A percentile compares a stretch with the other conserved stretches of the same genome.
Conservation (phyloP, 148 eudicot species). For the Nepenthes gracilis region DNA sequence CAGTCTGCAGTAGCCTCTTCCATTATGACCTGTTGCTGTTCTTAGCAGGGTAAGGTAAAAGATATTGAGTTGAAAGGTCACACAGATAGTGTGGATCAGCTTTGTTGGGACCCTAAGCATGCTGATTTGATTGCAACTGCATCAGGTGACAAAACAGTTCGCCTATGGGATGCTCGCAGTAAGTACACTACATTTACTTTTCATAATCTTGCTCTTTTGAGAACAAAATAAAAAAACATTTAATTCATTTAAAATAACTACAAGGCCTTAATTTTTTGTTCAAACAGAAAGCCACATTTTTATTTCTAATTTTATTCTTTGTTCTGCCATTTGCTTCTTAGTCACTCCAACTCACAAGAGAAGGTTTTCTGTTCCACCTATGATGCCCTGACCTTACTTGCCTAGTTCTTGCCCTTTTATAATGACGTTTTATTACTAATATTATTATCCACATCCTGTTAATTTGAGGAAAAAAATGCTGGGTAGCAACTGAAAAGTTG, state of each 20-base stretch:
- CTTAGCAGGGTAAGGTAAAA: slow-evolving; percentile 73
- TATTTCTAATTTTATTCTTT: background rate
- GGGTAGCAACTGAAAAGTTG: no score
- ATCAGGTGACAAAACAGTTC: slow-evolving; percentile 95
- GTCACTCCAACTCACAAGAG: no score
- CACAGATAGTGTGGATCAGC: slow-evolving; percentile 95
- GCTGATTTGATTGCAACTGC: slow-evolving; percentile 91
- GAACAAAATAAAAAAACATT: background rate
- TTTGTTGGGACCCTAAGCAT: slow-evolving; percentile 98
- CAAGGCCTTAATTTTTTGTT: no score
- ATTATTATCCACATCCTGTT: no score
- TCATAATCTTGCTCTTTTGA: background rate
- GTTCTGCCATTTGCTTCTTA: no score
- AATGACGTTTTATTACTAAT: no score
- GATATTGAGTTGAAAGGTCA: slow-evolving; percentile 93
- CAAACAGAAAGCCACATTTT: background rate
- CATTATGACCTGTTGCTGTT: slow-evolving; percentile 1
- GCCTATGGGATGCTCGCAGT: slow-evolving; percentile 99
- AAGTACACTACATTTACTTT: slow-evolving; percentile 20
- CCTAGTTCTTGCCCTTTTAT: no score
- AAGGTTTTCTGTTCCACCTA: no score
- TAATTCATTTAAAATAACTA: no score
- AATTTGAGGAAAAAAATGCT: no score
- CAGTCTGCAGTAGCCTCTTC: no score
- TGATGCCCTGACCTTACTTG: no score